Evolutionary conservation across 208 protist genomes (phyloP).

Genomic region (Acanthamoeba royreba): DNA sequence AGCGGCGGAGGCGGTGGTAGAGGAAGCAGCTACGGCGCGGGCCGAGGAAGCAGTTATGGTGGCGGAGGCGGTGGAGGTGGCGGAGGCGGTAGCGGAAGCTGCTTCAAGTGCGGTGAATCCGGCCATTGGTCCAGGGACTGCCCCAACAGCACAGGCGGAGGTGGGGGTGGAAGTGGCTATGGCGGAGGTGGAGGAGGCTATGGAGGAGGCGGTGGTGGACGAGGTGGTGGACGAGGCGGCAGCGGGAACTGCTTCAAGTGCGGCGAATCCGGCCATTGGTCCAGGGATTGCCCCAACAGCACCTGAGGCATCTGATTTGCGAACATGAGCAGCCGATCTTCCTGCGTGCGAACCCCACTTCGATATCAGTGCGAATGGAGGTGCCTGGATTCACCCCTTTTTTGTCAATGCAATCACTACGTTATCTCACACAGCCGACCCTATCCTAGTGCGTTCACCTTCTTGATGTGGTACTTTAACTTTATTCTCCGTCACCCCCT

Average conservation of each 20-base stretch:
- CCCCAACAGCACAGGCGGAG: neutral
- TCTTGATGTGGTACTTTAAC: neutral
- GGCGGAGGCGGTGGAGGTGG: neutral
- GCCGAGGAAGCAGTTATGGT: neutral
- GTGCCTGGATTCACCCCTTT: too few species aligned
- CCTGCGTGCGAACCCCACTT: too few species aligned
- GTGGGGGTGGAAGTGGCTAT: neutral
- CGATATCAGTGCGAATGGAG: too few species aligned
- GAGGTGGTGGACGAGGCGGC: neutral
- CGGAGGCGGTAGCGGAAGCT: neutral
- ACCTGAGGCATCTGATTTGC: too few species aligned
- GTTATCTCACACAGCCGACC: too few species aligned
- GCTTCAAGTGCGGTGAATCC: neutral
- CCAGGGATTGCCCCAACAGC: neutral
- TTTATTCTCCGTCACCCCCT: neutral
- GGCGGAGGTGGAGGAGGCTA: neutral
- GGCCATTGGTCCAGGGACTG: neutral
- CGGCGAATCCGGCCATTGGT: neutral
- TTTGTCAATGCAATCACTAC: too few species aligned
- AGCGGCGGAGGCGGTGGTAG: neutral
- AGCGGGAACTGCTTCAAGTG: neutral
- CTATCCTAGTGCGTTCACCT: too few species aligned
- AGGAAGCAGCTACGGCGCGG: neutral
- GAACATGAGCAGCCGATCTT: too few species aligned
- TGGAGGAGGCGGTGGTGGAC: neutral